Evolutionary conservation across 805 yeast species (phyloP).

Genomic region (Ogataea saltuana): DNA sequence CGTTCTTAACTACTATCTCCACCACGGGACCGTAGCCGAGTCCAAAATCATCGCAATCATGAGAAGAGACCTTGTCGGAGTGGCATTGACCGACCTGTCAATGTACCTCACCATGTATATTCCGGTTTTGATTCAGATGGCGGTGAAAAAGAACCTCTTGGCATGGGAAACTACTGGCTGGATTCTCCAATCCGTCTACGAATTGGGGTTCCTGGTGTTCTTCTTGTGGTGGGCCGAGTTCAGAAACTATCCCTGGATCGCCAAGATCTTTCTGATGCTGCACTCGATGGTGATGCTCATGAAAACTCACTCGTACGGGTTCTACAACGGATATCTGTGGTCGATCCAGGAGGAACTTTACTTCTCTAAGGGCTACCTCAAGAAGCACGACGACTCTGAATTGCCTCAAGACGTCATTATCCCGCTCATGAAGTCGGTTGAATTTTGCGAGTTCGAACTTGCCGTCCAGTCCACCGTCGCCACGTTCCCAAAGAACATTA

Average conservation of each 20-base stretch:
- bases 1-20: slow-evolving; percentile 52
- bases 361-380: slow-evolving; percentile 46
- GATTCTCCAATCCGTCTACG: slow-evolving; percentile 56
- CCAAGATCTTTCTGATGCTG: slow-evolving; percentile 76
- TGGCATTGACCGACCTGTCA: slow-evolving; percentile 70
- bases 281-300: slow-evolving; percentile 86
- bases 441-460: slow-evolving; percentile 74
- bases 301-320: slow-evolving; percentile 95
- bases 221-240: slow-evolving; percentile 59
- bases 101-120: slow-evolving; percentile 74
- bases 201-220: slow-evolving; percentile 50
- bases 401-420: slow-evolving; percentile 34
- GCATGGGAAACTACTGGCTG: slow-evolving; percentile 70
- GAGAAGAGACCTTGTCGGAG: slow-evolving; percentile 58
- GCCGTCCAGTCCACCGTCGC: slow-evolving; percentile 49
- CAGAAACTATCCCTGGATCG: slow-evolving; percentile 81
- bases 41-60: slow-evolving; percentile 60
- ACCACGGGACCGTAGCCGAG: slow-evolving; percentile 45
- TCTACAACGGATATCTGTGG: slow-evolving; percentile 91
- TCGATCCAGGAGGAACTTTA: slow-evolving; percentile 53
- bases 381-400: slow-evolving; percentile 38
- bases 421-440: slow-evolving; percentile 49
- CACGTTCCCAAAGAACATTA: slow-evolving; percentile 74
- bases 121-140: slow-evolving; percentile 57
- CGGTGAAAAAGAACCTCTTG: slow-evolving; percentile 46